These are phyloP conservation scores for Suillus ampliporus DNA, from an alignment of 768 basidiomycete genomes.

Conservation along the genomic window DNA sequence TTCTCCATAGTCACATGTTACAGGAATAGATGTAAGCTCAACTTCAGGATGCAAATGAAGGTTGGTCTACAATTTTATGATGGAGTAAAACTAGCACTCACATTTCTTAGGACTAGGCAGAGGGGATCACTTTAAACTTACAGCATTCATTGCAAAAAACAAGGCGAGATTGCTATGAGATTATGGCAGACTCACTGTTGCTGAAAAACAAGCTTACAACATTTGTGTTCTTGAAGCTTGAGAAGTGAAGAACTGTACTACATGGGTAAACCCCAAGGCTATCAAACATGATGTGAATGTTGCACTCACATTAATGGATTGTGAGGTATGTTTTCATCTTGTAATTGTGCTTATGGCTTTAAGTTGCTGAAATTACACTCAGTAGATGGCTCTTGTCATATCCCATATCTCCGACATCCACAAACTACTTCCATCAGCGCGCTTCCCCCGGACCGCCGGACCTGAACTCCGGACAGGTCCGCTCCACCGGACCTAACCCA, in stretches of 20 bases:
- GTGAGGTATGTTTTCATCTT: constrained; percentile 6
- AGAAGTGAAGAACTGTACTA: neutral
- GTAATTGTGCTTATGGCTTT: no score
- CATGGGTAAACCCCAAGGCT: constrained; percentile 8
- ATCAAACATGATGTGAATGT: neutral
- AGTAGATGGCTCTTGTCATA: no score
- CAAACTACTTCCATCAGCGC: no score
- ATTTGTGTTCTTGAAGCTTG: neutral
- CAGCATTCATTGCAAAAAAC: neutral
- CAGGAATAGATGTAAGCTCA: neutral
- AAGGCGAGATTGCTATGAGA: neutral
- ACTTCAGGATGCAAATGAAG: neutral
- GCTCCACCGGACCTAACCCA: no score
- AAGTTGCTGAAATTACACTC: neutral
- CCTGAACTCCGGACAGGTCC: no score
- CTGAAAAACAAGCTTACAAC: neutral
- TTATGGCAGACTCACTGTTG: neutral
- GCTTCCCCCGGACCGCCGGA: no score
- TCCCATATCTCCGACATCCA: no score
- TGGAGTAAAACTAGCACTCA: neutral
- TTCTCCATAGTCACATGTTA: neutral
- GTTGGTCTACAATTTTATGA: neutral
- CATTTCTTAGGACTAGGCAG: neutral
- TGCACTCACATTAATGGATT: constrained; percentile 9
- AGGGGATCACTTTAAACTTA: neutral